These are phyloP conservation scores for Zygosaccharomyces gambellarensis DNA, from an alignment of 805 yeast species.

Conservation along the genomic window DNA sequence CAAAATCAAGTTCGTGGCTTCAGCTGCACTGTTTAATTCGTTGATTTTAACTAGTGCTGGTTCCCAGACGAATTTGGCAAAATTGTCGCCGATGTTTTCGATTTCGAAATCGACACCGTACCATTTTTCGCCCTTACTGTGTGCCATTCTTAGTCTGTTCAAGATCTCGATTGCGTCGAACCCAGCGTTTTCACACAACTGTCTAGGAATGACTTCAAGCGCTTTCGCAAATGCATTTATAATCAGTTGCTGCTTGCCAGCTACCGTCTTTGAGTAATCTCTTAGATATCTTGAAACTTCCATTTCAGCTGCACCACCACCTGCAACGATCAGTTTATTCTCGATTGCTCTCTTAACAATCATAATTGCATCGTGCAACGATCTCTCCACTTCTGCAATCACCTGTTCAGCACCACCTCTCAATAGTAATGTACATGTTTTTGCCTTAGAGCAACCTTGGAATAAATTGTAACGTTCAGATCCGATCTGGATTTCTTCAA, in stretches of 20 bases:
- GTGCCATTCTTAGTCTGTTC: slow-evolving; percentile 86
- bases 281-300: slow-evolving; percentile 85
- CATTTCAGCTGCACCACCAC: slow-evolving; percentile 99
- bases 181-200: slow-evolving; percentile 98
- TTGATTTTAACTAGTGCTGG: slow-evolving; percentile 91
- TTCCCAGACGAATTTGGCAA: slow-evolving; percentile 91
- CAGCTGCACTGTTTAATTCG: slow-evolving; percentile 94
- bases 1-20: slow-evolving; percentile 87
- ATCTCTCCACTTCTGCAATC: slow-evolving; percentile 95
- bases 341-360: slow-evolving; percentile 92
- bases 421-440: slow-evolving; percentile 86
- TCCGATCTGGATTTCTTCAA: slow-evolving; percentile 95
- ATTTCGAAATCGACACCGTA: slow-evolving; percentile 87
- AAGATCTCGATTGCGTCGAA: slow-evolving; percentile 94
- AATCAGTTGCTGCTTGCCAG: slow-evolving; percentile 93
- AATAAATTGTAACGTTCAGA: slow-evolving; percentile 91
- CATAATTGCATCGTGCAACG: slow-evolving; percentile 97
- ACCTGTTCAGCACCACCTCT: slow-evolving; percentile 99
- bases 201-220: slow-evolving; percentile 93
- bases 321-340: slow-evolving; percentile 86
- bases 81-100: slow-evolving; percentile 78
- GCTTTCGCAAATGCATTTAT: slow-evolving; percentile 92
- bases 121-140: slow-evolving; percentile 89
- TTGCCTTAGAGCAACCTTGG: slow-evolving; percentile 86
- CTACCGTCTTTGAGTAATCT: slow-evolving; percentile 78